These are phyloP conservation scores for Leucoagaricus sp. DNA, from an alignment of 1,284 basidiomycete species.

Conservation along the genomic window DNA sequence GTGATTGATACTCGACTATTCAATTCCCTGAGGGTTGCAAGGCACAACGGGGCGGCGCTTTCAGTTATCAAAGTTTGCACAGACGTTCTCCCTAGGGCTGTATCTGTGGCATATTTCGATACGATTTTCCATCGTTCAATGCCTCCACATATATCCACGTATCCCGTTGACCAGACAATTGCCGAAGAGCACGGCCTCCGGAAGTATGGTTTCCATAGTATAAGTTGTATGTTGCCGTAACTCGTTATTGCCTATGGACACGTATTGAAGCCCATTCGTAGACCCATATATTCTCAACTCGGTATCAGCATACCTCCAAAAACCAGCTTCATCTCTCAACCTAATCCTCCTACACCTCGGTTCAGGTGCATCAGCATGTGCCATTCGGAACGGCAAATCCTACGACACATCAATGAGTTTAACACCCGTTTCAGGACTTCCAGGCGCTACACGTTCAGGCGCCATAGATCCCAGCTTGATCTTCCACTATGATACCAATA, in stretches of 20 bases:
- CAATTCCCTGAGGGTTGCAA: slow-evolving; percentile 24
- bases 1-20: slow-evolving; percentile 30
- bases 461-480: slow-evolving; percentile 82
- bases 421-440: slow-evolving; percentile 76
- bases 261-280: slow-evolving; percentile 25
- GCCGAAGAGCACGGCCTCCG: slow-evolving; percentile 67
- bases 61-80: slow-evolving; percentile 64
- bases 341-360: slow-evolving; percentile 85
- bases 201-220: slow-evolving; percentile 90
- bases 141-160: slow-evolving; percentile 72
- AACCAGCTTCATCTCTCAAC: slow-evolving; percentile 46
- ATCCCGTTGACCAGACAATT: slow-evolving; percentile 69
- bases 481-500: slow-evolving; percentile 82
- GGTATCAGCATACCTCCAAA: slow-evolving; percentile 54
- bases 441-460: slow-evolving; percentile 86
- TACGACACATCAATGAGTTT: slow-evolving; percentile 85
- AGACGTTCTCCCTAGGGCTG: slow-evolving; percentile 58
- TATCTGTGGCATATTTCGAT: slow-evolving; percentile 78
- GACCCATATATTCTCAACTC: slow-evolving; percentile 65
- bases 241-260: slow-evolving; percentile 10
- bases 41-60: slow-evolving; percentile 64
- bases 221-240: slow-evolving; percentile 53
- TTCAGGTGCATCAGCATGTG: slow-evolving; percentile 81
- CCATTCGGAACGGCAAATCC: slow-evolving; percentile 69
- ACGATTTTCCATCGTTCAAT: slow-evolving; percentile 83